Conservation (phyloP, 1,284 basidiomycete genomes). For the Ganoderma sp. region DNA sequence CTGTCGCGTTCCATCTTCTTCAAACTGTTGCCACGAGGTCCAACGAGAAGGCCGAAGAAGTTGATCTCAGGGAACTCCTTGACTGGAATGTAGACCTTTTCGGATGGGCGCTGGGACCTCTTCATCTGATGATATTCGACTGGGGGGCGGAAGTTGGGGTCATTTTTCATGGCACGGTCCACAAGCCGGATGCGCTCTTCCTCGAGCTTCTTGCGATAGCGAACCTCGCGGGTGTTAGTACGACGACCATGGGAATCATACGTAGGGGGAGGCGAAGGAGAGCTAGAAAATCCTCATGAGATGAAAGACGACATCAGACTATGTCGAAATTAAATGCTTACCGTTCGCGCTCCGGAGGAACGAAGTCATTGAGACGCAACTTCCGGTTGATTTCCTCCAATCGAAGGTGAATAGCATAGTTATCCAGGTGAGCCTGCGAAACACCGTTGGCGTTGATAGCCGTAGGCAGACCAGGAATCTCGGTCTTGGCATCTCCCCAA, state of each 20-base stretch:
- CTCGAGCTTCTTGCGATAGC: slow-evolving; percentile 97
- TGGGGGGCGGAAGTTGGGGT: slow-evolving; percentile 96
- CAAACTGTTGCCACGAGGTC: slow-evolving; percentile 97
- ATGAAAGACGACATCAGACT: neutral
- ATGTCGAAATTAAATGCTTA: slow-evolving; percentile 39
- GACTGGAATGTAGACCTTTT: slow-evolving; percentile 99
- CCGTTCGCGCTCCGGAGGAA: slow-evolving; percentile 96
- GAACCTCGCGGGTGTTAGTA: slow-evolving; percentile 97
- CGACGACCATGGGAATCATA: slow-evolving; percentile 97
- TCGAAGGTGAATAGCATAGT: slow-evolving; percentile 92
- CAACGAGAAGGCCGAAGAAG: slow-evolving; percentile 98
- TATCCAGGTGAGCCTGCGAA: slow-evolving; percentile 91
- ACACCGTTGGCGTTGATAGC: slow-evolving; percentile 92
- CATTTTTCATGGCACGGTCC: slow-evolving; percentile 95
- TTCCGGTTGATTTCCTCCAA: slow-evolving; percentile 98
- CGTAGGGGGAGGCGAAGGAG: slow-evolving; percentile 95
- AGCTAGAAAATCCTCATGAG: slow-evolving; percentile 53
- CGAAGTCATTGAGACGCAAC: slow-evolving; percentile 90
- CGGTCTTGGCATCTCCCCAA: slow-evolving; percentile 91
- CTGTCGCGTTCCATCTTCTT: slow-evolving; percentile 99
- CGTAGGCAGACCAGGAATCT: slow-evolving; percentile 89
- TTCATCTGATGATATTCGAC: slow-evolving; percentile 96
- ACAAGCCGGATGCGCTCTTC: slow-evolving; percentile 95
- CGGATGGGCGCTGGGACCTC: slow-evolving; percentile 87
- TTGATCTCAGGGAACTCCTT: slow-evolving; percentile 99